Evolutionary conservation across 108 stramenopile species (phyloP).

Genomic region (Nannochloropsis oceanica): DNA sequence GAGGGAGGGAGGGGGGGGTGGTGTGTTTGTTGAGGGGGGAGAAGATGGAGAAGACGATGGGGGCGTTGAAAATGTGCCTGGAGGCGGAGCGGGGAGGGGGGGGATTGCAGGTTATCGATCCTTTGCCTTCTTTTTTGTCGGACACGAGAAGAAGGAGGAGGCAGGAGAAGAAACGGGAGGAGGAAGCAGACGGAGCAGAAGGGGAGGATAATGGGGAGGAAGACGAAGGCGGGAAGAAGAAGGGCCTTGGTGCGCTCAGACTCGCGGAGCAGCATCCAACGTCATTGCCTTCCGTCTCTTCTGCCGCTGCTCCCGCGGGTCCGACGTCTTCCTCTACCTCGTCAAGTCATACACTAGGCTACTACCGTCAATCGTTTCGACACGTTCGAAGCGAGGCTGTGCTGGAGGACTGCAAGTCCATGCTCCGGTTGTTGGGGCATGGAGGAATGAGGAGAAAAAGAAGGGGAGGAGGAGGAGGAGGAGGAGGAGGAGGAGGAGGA

Average conservation of each 20-base stretch:
- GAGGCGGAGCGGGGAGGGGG: background rate
- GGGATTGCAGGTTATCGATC: background rate
- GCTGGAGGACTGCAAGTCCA: background rate
- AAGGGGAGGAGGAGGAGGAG: too few species aligned
- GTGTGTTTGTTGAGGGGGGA: background rate
- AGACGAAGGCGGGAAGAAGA: background rate
- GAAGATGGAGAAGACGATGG: background rate
- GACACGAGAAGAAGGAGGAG: background rate
- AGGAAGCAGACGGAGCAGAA: background rate
- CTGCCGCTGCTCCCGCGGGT: background rate
- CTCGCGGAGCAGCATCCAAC: too few species aligned
- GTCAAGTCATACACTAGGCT: background rate
- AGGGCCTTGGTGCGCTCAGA: too few species aligned
- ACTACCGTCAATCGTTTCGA: background rate
- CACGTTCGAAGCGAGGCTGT: background rate
- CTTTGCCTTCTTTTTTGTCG: background rate
- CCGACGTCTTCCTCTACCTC: background rate
- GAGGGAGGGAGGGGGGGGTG: background rate
- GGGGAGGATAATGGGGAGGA: background rate
- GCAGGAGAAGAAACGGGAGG: background rate
- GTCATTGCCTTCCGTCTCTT: too few species aligned
- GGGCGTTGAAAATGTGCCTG: background rate
- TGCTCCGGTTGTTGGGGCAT: background rate
- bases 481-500: too few species aligned
- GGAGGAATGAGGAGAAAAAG: background rate